Base-by-base conservation (phyloP, 441 rosid genomes). In the Viola pubescens region DNA sequence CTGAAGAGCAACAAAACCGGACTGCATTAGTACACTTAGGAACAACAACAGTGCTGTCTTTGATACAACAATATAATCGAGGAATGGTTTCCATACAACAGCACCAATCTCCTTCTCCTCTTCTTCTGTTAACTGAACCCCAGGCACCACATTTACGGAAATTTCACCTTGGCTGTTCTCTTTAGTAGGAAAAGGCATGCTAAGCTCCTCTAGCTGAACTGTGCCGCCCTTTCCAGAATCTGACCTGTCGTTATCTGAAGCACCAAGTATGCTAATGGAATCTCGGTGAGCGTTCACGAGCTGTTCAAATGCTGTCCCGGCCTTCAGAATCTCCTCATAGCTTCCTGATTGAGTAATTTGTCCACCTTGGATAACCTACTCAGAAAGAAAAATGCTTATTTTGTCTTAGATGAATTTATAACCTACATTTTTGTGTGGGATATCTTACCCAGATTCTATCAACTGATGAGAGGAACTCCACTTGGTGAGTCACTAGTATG, bases 401-500 rank as follows among this genome's bases (percentile, higher is more conserved):
- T 42, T 3, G 42, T 34, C 9, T 12, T 48, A 0, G 43, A 48
- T 26, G 5, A 60, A 26, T 26, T 26, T 26, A 26, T 26, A 43
- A 6, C 10, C 46, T 6, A 6, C 7, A 52, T 11, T 54, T 8
- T 60, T 13, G 51, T 37, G 19, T 41, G 51, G 47, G n/a, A 19
- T 37, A 26, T 41, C 49, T 69, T 83, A 88, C 98, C 88, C 85
- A 60, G 73, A 91, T 82, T 63, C 56, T 75, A 58, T 91, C 85
- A 26, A 88, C 92, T 60, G 75, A 75, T 9, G 92, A 77, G 61
- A 91, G 96, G 68, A 91, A 91, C 61, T 91, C 96, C 63, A 91
- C 94, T 82, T 91, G 98, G 72, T 88, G 98, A 69, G 96, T 86
- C 56, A 86, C 96, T 41, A 88, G 76, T 71, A 91, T 67, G 65